Evolutionary conservation across 2,329 filamentous ascomycete genomes (phyloP).

Genomic region (Catunica adiposa): DNA sequence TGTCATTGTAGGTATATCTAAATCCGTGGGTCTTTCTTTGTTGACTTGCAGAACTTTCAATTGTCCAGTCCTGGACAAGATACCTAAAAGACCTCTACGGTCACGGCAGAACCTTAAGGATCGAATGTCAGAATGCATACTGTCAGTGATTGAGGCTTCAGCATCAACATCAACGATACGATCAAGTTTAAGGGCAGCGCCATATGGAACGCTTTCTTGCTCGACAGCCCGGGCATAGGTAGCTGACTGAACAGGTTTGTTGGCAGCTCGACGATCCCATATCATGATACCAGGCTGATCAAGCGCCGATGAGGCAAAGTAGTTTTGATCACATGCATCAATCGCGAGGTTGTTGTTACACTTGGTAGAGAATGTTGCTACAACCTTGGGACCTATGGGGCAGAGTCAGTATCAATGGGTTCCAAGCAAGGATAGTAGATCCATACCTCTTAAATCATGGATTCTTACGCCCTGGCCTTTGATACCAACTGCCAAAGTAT

Average conservation of each 20-base stretch:
- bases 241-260: constrained; percentile 34
- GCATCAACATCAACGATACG: constrained; percentile 39
- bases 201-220: constrained; percentile 45
- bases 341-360: constrained; percentile 60
- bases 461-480: constrained; percentile 59
- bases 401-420: not conserved
- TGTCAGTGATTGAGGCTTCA: constrained; percentile 32
- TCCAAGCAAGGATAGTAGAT: not conserved
- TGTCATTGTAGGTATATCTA: constrained; percentile 17
- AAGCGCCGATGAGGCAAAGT: constrained; percentile 64
- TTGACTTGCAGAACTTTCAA: constrained; percentile 43
- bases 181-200: constrained; percentile 41
- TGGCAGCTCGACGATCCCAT: constrained; percentile 57
- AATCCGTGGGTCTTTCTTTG: constrained; percentile 31
- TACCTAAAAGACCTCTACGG: constrained; percentile 41
- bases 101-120: constrained; percentile 48
- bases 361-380: constrained; percentile 45
- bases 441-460: constrained; percentile 59
- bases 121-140: constrained; percentile 43
- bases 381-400: constrained; percentile 32
- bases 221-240: constrained; percentile 42
- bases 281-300: constrained; percentile 60
- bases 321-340: constrained; percentile 65
- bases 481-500: constrained; percentile 59
- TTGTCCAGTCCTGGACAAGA: constrained; percentile 46